Conservation (phyloP, 202 grass and related monocot genomes). For the Elaeis oleifera region DNA sequence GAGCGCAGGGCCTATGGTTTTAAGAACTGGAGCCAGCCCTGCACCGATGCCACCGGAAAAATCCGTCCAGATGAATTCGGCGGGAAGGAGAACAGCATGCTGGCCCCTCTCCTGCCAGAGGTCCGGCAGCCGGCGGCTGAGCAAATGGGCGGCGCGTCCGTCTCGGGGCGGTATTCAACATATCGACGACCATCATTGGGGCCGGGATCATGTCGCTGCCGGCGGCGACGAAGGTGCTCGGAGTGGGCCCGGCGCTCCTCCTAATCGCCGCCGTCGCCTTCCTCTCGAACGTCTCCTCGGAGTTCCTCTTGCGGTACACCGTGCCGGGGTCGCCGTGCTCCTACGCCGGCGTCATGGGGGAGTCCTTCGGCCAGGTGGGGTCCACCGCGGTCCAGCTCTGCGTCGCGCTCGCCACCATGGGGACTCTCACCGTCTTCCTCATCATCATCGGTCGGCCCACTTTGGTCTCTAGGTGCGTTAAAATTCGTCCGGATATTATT, state of each 20-base stretch:
- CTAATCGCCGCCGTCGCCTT: constrained; percentile 41
- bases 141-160: constrained; percentile 24
- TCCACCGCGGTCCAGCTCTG: constrained; percentile 50
- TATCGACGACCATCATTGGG: constrained; percentile 77
- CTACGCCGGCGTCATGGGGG: constrained; percentile 66
- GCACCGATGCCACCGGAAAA: neutral
- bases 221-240: constrained; percentile 76
- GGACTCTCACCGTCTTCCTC: constrained; percentile 76
- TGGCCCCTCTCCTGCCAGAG: constrained; percentile 49
- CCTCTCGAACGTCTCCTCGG: constrained; percentile 51
- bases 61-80: constrained; percentile 11
- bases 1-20: too few relatives aligned
- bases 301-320: constrained; percentile 76
- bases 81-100: neutral
- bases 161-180: constrained; percentile 73
- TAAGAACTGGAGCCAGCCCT: neutral
- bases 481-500: too few relatives aligned
- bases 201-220: constrained; percentile 98
- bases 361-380: constrained; percentile 53
- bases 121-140: neutral
- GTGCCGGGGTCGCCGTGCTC: constrained; percentile 18
- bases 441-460: constrained; percentile 70
- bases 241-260: constrained; percentile 42
- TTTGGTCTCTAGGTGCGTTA: too few relatives aligned
- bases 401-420: constrained; percentile 51